Evolutionary conservation across 1,284 basidiomycete genomes (phyloP), one percentile per base, ranked within the genome.

Genomic region (Trichosporon ovoides): DNA sequence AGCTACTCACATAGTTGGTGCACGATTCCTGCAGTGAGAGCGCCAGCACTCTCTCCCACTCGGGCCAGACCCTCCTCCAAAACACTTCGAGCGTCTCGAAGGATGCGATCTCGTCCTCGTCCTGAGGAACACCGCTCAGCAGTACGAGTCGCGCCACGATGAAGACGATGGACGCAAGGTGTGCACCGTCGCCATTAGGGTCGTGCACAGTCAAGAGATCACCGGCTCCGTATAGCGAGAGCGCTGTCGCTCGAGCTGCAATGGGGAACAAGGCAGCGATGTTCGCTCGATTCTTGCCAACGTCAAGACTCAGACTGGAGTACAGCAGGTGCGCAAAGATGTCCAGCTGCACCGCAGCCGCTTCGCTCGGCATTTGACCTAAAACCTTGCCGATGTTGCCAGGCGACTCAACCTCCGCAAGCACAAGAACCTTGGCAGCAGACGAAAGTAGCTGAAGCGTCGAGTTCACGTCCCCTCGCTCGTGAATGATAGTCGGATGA

Each of bases 51-150:
- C 72, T 57, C 33, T 62, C 61, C 69, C 69, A 72, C 51, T 76
- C 72, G 1, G 74, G 69, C 69, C 72, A 71, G n/a, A 72, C 62
- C 19, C 70, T 61, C 20, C 50, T 58, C 71, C 70, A 74, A 13
- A 72, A 66, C 0, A 52, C 53, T 22, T 62, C 60, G 28, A 71
- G 56, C 38, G 53, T 64, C 28, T 66, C 66, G 16, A 48, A 48
- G 2, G 43, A n/a, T 14, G 43, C 43, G n/a, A 48, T 48, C 43
- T 48, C 43, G 3, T 48, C 43, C 16, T 28, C 43, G 22, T 5
- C 24, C 13, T 28, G 22, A n/a, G 43, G 43, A 16, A 48, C 28
- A 14, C 43, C 43, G 7, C 43, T 48, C 11, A 48, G 43, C 22
- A 48, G 43, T 14, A 48, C 60, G 6, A 72, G 53, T 0, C 72